Evolutionary conservation across 176 grass and related monocot species (phyloP).

Genomic region (Cymbopogon citratus): DNA sequence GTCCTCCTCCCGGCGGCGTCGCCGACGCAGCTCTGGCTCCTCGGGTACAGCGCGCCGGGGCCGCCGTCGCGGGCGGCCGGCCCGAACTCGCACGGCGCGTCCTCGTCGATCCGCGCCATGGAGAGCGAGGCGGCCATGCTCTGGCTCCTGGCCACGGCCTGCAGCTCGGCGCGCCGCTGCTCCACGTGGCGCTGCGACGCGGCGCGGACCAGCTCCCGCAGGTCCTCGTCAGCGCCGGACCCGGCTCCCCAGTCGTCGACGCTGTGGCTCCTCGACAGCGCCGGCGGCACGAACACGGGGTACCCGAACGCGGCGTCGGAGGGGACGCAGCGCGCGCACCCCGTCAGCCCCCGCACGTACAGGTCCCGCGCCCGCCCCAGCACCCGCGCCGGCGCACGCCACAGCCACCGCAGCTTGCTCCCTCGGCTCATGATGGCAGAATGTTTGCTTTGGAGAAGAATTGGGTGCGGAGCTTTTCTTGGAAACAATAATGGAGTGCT

Average conservation of each 20-base stretch:
- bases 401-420: slow-evolving; percentile 39
- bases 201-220: slow-evolving; percentile 44
- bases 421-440: slow-evolving; percentile 25
- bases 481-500: background rate
- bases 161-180: background rate
- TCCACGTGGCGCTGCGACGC: slow-evolving; percentile 26
- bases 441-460: background rate
- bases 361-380: slow-evolving; percentile 36
- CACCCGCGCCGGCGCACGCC: slow-evolving; percentile 42
- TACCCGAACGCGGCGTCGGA: slow-evolving; percentile 48
- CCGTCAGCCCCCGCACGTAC: slow-evolving; percentile 36
- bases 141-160: slow-evolving; percentile 38
- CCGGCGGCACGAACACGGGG: slow-evolving; percentile 34
- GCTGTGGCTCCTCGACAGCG: slow-evolving; percentile 22
- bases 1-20: slow-evolving; percentile 3
- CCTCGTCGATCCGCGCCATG: slow-evolving; percentile 53
- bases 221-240: slow-evolving; percentile 23
- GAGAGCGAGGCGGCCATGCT: slow-evolving; percentile 29
- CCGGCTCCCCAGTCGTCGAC: background rate
- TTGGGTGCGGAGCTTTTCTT: background rate
- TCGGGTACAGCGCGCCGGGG: background rate
- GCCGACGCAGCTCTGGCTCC: slow-evolving; percentile 43
- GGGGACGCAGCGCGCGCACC: slow-evolving; percentile 44
- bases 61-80: background rate
- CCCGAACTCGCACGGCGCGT: slow-evolving; percentile 43